A percentile compares a stretch with the other conserved stretches of the same genome.
Evolutionary conservation across 441 rosid genomes (phyloP).

Genomic region (Syzygium syzygioides): DNA sequence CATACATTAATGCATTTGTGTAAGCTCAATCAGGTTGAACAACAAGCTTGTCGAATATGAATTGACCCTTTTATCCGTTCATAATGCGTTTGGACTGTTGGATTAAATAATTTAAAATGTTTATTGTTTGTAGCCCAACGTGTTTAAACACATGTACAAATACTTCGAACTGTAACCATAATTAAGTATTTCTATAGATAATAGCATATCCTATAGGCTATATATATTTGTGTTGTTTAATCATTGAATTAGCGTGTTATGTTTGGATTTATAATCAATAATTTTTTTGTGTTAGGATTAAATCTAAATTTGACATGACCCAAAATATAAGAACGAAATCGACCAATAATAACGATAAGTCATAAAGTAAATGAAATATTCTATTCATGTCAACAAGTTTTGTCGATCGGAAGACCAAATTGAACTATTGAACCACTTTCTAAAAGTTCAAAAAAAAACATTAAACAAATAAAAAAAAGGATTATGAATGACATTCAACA

Average conservation of each 20-base stretch:
- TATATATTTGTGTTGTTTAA: not conserved
- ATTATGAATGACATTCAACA: not conserved
- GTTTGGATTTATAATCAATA: not conserved
- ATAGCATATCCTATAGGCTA: not conserved
- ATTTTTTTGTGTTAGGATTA: not conserved
- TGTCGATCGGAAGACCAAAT: not conserved
- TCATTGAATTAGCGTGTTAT: not conserved
- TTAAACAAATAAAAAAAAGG: not conserved
- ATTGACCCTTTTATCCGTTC: not conserved
- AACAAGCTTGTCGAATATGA: rapidly evolving
- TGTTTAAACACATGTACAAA: not conserved
- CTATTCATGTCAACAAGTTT: not conserved
- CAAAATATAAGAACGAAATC: not conserved
- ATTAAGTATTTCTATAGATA: not conserved
- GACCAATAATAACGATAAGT: not conserved
- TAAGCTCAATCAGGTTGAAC: not conserved
- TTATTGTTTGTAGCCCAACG: not conserved
- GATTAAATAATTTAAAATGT: not conserved
- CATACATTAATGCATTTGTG: not conserved
- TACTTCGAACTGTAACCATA: not conserved
- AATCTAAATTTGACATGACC: not conserved
- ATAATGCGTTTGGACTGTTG: not conserved
- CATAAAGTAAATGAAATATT: not conserved
- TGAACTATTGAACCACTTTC: not conserved
- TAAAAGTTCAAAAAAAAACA: not conserved